phyloP scores from a whole-genome alignment of 345 rosid species.

The Lepidium africanum region DNA sequence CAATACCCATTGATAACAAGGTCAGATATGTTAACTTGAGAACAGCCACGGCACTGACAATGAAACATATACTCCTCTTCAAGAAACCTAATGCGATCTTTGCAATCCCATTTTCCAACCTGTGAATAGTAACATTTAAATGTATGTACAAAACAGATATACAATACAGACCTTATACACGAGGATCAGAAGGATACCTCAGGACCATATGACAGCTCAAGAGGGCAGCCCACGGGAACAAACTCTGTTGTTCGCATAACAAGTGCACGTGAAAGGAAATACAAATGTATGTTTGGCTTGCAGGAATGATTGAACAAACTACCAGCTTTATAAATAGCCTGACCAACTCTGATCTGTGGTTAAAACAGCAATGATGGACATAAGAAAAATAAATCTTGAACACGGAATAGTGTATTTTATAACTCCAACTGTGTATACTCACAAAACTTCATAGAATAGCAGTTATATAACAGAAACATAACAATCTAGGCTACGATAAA shows the following conservation, averaged over 20 bases:
- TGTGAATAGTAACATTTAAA: constrained; percentile 20
- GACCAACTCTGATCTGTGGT: constrained; percentile 66
- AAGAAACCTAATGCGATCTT: constrained; percentile 62
- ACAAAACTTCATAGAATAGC: neutral
- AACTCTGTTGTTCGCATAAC: constrained; percentile 52
- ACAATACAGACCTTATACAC: neutral
- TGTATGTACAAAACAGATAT: neutral
- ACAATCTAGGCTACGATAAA: neutral
- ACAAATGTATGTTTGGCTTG: constrained; percentile 77
- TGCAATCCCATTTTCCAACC: constrained; percentile 72
- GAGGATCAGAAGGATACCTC: constrained; percentile 37
- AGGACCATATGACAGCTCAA: constrained; percentile 89
- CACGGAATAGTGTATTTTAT: neutral
- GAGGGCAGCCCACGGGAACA: constrained; percentile 48
- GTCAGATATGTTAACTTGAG: constrained; percentile 52
- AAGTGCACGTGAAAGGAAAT: constrained; percentile 74
- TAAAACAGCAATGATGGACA: constrained; percentile 3
- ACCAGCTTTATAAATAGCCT: constrained; percentile 61
- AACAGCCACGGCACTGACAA: constrained; percentile 69
- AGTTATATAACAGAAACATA: neutral
- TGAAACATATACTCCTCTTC: constrained; percentile 62
- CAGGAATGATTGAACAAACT: constrained; percentile 91
- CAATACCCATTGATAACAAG: constrained; percentile 59
- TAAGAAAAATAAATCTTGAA: neutral
- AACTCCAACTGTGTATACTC: neutral